Conservation (phyloP, 306 rosid genomes). For the Vicia villosa region DNA sequence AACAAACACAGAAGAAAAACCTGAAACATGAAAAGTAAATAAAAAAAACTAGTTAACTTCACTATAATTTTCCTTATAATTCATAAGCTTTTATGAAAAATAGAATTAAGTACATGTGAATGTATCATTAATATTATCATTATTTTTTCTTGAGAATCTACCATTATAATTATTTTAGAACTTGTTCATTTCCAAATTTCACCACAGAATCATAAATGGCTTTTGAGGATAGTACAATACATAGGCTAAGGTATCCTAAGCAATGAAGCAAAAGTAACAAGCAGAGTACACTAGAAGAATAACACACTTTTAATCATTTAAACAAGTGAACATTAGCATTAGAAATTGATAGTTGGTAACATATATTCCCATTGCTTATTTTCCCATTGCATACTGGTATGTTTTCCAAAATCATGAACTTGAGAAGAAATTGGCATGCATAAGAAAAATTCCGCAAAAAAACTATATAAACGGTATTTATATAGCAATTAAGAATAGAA, state of each 20-base stretch:
- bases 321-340: slow-evolving; percentile 60
- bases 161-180: background rate
- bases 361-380: slow-evolving; percentile 98
- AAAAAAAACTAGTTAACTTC: slow-evolving; percentile 30
- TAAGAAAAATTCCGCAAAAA: no score
- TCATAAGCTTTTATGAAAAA: background rate
- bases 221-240: slow-evolving; percentile 96
- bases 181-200: no score
- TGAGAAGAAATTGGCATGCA: no score
- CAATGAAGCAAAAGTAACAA: slow-evolving; percentile 23
- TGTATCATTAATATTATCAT: background rate
- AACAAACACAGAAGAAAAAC: no score
- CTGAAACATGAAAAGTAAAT: slow-evolving; percentile 53
- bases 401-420: no score
- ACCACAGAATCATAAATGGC: no score
- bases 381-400: slow-evolving; percentile 98
- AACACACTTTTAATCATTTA: slow-evolving; percentile 11
- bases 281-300: background rate
- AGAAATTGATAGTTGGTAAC: slow-evolving; percentile 98
- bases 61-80: background rate
- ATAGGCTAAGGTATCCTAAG: slow-evolving; percentile 94
- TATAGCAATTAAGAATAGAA: no score
- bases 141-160: background rate
- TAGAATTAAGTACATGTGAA: background rate
- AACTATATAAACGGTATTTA: no score